Evolutionary conservation across 163 green algal species (phyloP), one percentile per base, ranked within the genome.

Genomic region (Volvox carteri): DNA sequence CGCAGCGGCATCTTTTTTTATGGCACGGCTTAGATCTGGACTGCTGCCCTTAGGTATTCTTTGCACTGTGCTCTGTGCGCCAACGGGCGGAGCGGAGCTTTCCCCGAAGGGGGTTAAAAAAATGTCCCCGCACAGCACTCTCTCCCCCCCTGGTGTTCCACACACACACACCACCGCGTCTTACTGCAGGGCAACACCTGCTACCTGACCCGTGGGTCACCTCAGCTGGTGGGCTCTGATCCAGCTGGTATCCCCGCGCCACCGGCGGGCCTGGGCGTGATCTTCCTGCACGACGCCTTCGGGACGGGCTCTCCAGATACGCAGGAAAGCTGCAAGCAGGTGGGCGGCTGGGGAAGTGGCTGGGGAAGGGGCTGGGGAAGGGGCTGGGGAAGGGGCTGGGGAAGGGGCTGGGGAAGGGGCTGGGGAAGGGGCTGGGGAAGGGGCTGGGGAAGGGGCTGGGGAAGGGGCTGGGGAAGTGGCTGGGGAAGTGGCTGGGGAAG

Each of bases 241-340:
- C 33, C 77, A 1, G 77, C 56, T 12, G 41, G 30, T 60, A 11
- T 5, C 14, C 54, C 56, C 37, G 54, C 78, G 33, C 7, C 23
- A 16, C 30, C 60, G 0, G 41, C 39, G 8, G 28, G 60, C 42
- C 11, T 86, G 0, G 78, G 33, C 1, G 58, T 86, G 41, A 37
- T 86, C 1, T 86, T 86, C 58, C 78, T 86, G 58, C 78, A 86
- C 30, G 78, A 86, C n/a, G 78, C 78, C 2, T 77, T 76, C 41
- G 78, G 78, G 4, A 7, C 25, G 56, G 56, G 60, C 28, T 35
- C 41, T 14, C 2, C 42, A 23, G 42, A 46, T 42, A 48, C 11
- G 0, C 30, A 78, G 54, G 21, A 76, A 58, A 58, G 46, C 28
- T 42, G n/a, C 58, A 78, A 77, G 60, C 58, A 77, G 58, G 78